Evolutionary conservation across 2,329 filamentous ascomycete genomes (phyloP), one percentile per base, ranked within the genome.

Genomic region (Hymenoscyphus fructigenus): DNA sequence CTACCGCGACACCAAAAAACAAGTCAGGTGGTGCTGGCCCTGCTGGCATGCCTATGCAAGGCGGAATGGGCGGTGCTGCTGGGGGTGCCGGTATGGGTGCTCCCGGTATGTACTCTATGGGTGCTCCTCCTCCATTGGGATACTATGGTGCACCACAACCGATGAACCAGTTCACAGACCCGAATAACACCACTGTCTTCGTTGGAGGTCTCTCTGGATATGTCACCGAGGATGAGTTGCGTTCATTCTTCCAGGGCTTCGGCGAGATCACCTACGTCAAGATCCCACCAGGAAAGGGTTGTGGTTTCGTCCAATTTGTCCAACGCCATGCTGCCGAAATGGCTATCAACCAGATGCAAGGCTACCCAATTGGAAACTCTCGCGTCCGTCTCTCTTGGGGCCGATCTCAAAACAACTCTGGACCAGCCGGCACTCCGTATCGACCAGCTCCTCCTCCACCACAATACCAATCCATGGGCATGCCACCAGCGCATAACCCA

Each of bases 291-390:
- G 95, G 95, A 82, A 99, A 99, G 87, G 95, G 95, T 72, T 99
- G 95, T 76, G 95, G 95, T 65, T 99, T 99, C 77, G 95, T 99
- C 66, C 95, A 99, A 80, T 99, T 99, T 74, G 95, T 99, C 64
- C 95, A 99, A 82, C 93, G 95, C 71, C 95, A 99, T 76, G 95
- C 95, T 61, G 95, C 95, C 15, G 95, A 99, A 83, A 99, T 99
- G 95, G 95, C 95, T 72, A 99, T 99, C 86, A 99, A 99, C 82
- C 95, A 99, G 82, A 99, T 99, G 95, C 95, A 99, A 81, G 95
- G 95, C 67, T 99, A 99, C 78, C 95, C 95, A 28, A 99, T 99
- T 75, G 95, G 95, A 63, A 99, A 99, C 85, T 98, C 94, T 57
- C 93, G 95, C 71, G 95, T 99, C 66, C 93, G 95, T 75, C 86